Evolutionary conservation across 2,329 filamentous ascomycete species (phyloP).

Genomic region (Scolecobasidium constrictum): DNA sequence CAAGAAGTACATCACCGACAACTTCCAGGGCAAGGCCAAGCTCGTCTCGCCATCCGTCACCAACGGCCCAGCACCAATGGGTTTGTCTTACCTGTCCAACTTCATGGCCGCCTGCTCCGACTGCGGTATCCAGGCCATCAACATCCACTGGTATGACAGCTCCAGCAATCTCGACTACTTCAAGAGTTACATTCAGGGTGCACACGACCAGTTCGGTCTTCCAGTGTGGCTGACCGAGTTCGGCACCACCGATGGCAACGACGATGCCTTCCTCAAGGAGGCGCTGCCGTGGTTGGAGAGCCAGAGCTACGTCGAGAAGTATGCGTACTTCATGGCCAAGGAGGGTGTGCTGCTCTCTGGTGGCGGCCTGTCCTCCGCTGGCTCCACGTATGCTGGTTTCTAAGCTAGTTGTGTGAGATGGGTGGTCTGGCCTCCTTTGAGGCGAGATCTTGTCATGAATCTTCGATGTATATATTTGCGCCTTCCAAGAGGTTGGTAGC

Average conservation of each 20-base stretch:
- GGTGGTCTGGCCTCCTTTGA: no score
- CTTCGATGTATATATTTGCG: no score
- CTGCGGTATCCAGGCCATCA: conserved; percentile 18
- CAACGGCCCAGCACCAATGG: conserved; percentile 15
- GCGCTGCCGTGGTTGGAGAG: conserved; percentile 23
- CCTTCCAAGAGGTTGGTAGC: no score
- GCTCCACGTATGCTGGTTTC: conserved; percentile 5
- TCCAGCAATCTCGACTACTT: conserved; percentile 9
- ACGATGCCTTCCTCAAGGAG: conserved; percentile 17
- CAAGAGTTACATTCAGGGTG: conserved; percentile 10
- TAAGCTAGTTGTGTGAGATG: no score
- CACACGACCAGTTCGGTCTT: conserved; percentile 7
- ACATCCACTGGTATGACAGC: conserved; percentile 20
- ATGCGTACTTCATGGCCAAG: conserved; percentile 20
- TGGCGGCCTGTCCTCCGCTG: conserved; percentile 3
- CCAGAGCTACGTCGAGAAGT: conserved; percentile 19
- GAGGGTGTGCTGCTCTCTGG: conserved; percentile 8
- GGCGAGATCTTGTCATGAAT: no score
- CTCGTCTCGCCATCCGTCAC: conserved; percentile 20
- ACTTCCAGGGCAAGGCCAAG: conserved; percentile 11
- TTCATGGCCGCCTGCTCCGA: conserved; percentile 15
- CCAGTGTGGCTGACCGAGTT: conserved; percentile 27
- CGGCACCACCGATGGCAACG: conserved; percentile 14
- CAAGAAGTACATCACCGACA: conserved; percentile 13
- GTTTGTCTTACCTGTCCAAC: conserved; percentile 16